Evolutionary conservation across 2,329 filamentous ascomycete genomes (phyloP), one percentile per base, ranked within the genome.

Genomic region (Cladorrhinum sp.): DNA sequence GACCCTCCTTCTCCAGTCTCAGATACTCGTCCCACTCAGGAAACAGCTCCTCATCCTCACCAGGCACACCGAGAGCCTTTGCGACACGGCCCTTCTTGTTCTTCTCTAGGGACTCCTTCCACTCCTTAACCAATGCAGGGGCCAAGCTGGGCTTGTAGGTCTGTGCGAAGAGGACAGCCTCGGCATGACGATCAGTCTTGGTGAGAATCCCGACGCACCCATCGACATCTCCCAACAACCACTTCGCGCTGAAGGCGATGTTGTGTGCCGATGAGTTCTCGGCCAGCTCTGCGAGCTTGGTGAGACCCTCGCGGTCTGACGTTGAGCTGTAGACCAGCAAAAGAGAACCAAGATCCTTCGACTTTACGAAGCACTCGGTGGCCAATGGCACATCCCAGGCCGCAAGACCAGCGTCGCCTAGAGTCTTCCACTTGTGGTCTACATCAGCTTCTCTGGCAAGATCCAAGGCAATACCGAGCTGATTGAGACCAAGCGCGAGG

Each of bases 371-470:
- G 77, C 94, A 98, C 75, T 98, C 92, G 54, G 95, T 89, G 0
- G 95, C 95, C 1, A 98, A 85, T 4, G 84, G 81, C 33, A 99
- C 83, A 70, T 99, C 88, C 95, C 94, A 99, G 1, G 81, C 88
- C 9, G 86, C 79, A 46, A 99, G 83, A 1, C 95, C 95, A 1
- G 93, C 90, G 69, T 99, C 95, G 62, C 95, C 95, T 3, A 99
- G 91, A 2, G 87, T 93, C 83, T 98, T 98, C 95, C 95, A 99
- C 77, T 96, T 96, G 78, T 98, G 94, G 74, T 98, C 95, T 1
- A 87, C 90, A 65, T 97, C 89, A 10, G 92, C 90, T 73, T 90
- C 82, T 46, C 87, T 84, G 6, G 95, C 94, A 55, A 98, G 86
- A 62, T 92, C 87, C 2, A 96, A 83, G 0, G 94, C 94, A 70